These are phyloP conservation scores for Forsythia suspensa DNA, from an alignment of 257 asterid species.

Conservation along the genomic window DNA sequence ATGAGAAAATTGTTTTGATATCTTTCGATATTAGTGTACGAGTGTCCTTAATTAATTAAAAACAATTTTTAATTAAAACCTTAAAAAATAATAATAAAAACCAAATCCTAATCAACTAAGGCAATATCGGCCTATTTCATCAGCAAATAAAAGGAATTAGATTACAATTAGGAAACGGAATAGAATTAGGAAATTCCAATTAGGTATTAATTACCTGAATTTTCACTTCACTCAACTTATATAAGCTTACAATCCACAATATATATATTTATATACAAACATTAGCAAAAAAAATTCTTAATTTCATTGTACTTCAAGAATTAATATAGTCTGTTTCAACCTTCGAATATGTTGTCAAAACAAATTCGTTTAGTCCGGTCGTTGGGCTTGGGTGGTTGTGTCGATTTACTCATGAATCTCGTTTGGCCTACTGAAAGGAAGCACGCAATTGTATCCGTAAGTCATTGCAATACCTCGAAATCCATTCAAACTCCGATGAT, in stretches of 20 bases:
- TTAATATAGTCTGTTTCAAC: no score
- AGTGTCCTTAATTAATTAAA: no score
- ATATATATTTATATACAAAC: no score
- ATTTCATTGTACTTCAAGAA: no score
- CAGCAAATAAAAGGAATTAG: not conserved
- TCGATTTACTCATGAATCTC: not conserved
- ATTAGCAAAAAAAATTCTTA: no score
- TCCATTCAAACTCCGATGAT: not conserved
- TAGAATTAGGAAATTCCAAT: no score
- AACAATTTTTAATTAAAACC: no score
- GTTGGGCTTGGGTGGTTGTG: not conserved
- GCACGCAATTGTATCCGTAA: not conserved
- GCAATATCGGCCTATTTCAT: not conserved
- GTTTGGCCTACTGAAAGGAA: not conserved
- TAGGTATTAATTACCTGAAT: not conserved
- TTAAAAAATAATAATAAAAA: no score
- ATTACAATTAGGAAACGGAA: not conserved
- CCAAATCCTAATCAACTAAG: no score
- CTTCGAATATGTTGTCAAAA: not conserved
- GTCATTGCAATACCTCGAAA: not conserved
- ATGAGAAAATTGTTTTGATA: no score
- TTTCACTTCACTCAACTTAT: not conserved
- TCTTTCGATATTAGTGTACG: no score
- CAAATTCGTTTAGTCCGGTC: not conserved
- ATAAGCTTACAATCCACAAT: no score